Conservation (phyloP, 345 rosid genomes). For the Corchorus capsularis region DNA sequence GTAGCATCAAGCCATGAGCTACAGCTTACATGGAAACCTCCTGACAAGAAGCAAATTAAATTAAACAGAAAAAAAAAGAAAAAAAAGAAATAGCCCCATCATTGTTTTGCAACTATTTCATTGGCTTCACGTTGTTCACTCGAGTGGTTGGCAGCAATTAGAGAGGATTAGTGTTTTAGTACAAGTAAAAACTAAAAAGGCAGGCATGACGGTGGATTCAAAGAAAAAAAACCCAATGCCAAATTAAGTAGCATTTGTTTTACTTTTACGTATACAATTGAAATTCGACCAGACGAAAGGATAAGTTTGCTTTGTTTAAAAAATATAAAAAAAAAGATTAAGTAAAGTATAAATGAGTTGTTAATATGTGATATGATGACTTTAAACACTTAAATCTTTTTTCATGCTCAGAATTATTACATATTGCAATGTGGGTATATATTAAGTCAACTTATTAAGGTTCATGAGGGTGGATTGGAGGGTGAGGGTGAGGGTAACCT, state of each 20-base stretch:
- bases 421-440: too few species aligned
- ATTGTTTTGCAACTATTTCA: not conserved
- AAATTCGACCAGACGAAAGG: not conserved
- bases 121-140: not conserved
- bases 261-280: not conserved
- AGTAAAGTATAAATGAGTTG: not conserved
- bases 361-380: too few species aligned
- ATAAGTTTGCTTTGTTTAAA: not conserved
- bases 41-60: not conserved
- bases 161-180: too few species aligned
- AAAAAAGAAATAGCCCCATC: not conserved
- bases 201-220: too few species aligned
- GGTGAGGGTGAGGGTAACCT: too few species aligned
- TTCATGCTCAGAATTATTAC: too few species aligned
- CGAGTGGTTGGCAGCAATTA: not conserved
- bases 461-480: too few species aligned
- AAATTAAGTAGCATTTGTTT: not conserved
- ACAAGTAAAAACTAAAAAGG: too few species aligned
- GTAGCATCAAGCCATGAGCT: not conserved
- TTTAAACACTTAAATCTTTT: too few species aligned
- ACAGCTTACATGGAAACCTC: not conserved
- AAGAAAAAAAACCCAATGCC: too few species aligned
- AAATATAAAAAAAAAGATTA: not conserved
- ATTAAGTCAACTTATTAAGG: too few species aligned
- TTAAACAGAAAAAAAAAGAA: not conserved